These are phyloP conservation scores for Eucalyptus rudis DNA, from an alignment of 345 rosid species.

Conservation along the genomic window DNA sequence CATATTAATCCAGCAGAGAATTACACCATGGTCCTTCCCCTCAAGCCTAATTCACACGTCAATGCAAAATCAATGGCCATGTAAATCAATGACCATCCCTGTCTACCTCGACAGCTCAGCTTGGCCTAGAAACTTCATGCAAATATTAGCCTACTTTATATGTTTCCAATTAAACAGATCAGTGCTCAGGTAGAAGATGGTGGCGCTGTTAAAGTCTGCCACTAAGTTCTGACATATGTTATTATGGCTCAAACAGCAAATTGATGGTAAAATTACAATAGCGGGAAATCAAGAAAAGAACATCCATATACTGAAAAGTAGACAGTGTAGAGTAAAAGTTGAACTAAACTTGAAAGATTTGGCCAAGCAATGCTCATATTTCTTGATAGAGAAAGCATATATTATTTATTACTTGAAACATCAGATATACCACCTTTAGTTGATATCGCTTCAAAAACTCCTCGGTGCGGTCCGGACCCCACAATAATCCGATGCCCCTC, in stretches of 20 bases:
- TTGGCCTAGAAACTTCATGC: not conserved
- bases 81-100: not conserved
- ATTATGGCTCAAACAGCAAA: not conserved
- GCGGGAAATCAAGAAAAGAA: not conserved
- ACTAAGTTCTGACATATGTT: too few relatives aligned
- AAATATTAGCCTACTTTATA: not conserved
- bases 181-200: not conserved
- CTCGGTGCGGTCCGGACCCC: conserved; percentile 98
- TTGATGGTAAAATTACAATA: not conserved
- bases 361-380: not conserved
- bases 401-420: not conserved
- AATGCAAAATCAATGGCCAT: not conserved
- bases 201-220: too few relatives aligned
- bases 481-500: conserved; percentile 88
- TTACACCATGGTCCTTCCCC: not conserved
- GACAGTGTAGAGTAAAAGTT: not conserved
- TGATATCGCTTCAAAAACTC: conserved; percentile 59
- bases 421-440: conserved; percentile 40
- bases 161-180: not conserved
- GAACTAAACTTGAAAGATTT: not conserved
- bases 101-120: not conserved
- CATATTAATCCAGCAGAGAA: not conserved
- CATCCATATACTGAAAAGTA: not conserved
- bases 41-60: not conserved
- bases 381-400: not conserved